These are phyloP conservation scores for Trichosporon sp. DNA, from an alignment of 1,284 basidiomycete genomes.

Conservation along the genomic window DNA sequence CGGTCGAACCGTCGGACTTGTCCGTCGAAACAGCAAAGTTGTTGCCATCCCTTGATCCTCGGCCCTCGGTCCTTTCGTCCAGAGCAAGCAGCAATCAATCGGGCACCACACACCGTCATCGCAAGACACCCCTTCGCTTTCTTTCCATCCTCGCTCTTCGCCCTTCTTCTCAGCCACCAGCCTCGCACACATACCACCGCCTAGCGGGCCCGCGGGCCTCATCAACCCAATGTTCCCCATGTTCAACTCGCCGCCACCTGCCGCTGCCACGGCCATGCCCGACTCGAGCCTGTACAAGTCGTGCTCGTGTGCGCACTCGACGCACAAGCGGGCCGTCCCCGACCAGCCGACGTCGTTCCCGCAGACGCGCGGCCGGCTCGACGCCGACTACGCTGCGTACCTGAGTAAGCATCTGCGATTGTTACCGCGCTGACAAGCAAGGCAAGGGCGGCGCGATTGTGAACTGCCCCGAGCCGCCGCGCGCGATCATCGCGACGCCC, in stretches of 20 bases:
- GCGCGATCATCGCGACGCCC: not conserved
- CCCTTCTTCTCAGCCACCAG: not conserved
- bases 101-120: not conserved
- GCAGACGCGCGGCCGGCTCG: not conserved
- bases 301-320: not conserved
- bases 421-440: not conserved
- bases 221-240: not conserved
- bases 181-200: not conserved
- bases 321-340: not conserved
- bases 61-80: not conserved
- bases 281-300: constrained; percentile 2
- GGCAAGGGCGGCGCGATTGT: not conserved
- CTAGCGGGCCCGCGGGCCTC: not conserved
- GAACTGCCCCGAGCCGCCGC: not conserved
- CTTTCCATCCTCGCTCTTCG: not conserved
- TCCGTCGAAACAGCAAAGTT: not conserved
- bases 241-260: not conserved
- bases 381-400: constrained; percentile 1
- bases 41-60: constrained; percentile 3
- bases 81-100: not conserved
- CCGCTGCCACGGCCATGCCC: not conserved
- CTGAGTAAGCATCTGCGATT: not conserved
- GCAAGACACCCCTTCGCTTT: not conserved
- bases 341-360: constrained; percentile 4
- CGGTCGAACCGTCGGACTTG: constrained; percentile 3